phyloP scores from a whole-genome alignment of 2,329 filamentous ascomycete species.

The Alternaria sp. region DNA sequence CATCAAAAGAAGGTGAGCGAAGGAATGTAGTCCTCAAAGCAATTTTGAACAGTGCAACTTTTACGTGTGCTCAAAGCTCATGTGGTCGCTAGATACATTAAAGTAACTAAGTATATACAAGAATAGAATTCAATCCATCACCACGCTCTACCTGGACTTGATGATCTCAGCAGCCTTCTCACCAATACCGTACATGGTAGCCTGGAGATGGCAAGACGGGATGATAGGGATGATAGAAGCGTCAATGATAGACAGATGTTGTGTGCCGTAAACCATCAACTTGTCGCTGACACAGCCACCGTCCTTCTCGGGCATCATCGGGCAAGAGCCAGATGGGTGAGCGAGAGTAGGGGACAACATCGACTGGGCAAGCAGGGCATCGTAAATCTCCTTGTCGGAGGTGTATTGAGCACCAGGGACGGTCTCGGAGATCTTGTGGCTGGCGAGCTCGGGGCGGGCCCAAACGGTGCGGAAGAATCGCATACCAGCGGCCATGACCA shows the following conservation, averaged over 20 bases:
- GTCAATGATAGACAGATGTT: constrained; percentile 37
- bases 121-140: background rate
- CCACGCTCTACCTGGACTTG: constrained; percentile 24
- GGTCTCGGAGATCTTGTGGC: constrained; percentile 29
- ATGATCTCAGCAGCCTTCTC: constrained; percentile 46
- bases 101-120: constrained; percentile 7
- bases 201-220: constrained; percentile 37
- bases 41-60: background rate
- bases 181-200: constrained; percentile 41
- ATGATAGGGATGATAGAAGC: constrained; percentile 42
- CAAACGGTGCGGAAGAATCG: constrained; percentile 42
- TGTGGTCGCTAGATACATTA: background rate
- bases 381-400: constrained; percentile 30
- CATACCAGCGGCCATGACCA: constrained; percentile 41
- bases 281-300: constrained; percentile 38
- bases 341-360: constrained; percentile 35
- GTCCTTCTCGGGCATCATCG: constrained; percentile 33
- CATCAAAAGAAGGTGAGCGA: background rate
- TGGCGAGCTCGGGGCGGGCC: constrained; percentile 32
- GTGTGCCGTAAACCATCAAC: constrained; percentile 39
- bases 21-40: background rate
- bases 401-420: constrained; percentile 30
- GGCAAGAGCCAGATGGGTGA: constrained; percentile 39
- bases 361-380: constrained; percentile 22
- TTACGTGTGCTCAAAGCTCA: background rate